Conservation (phyloP, 345 rosid genomes). For the Isatis tinctoria region DNA sequence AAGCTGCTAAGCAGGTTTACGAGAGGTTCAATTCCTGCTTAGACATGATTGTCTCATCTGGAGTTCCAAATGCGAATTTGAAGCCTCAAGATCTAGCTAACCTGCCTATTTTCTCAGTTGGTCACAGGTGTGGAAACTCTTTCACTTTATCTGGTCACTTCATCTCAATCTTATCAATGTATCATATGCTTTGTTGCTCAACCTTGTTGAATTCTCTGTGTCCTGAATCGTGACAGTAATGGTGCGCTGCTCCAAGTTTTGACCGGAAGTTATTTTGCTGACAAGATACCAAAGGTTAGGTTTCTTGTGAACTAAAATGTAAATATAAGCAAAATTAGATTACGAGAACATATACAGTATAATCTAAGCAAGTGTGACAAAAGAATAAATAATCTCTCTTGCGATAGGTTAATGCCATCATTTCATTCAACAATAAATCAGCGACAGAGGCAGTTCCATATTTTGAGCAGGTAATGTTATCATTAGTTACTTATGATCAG, state of each 20-base stretch:
- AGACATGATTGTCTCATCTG: slow-evolving; percentile 51
- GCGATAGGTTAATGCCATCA: slow-evolving; percentile 85
- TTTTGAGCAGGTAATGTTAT: slow-evolving; percentile 76
- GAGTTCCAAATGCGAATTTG: slow-evolving; percentile 52
- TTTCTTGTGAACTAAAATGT: slow-evolving; percentile 8
- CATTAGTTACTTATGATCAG: not conserved
- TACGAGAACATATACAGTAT: too few relatives aligned
- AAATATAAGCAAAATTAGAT: not conserved
- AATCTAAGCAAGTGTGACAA: slow-evolving; percentile 45
- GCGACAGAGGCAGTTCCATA: slow-evolving; percentile 98
- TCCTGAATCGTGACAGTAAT: slow-evolving; percentile 27
- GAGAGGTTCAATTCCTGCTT: slow-evolving; percentile 73
- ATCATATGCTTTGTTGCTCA: not conserved
- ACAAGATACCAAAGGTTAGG: slow-evolving; percentile 86
- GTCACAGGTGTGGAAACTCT: slow-evolving; percentile 58
- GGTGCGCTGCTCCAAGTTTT: slow-evolving; percentile 92
- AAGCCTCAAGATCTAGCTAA: slow-evolving; percentile 49
- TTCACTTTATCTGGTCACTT: not conserved
- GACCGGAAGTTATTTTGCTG: slow-evolving; percentile 78
- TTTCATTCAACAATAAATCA: slow-evolving; percentile 93
- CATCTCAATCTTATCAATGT: not conserved
- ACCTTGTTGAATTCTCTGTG: not conserved
- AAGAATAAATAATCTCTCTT: slow-evolving; percentile 36
- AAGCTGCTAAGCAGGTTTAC: slow-evolving; percentile 64
- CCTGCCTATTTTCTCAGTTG: slow-evolving; percentile 81